Base-by-base conservation (phyloP, 2,329 filamentous ascomycete genomes). In the Hymenoscyphus occultus region DNA sequence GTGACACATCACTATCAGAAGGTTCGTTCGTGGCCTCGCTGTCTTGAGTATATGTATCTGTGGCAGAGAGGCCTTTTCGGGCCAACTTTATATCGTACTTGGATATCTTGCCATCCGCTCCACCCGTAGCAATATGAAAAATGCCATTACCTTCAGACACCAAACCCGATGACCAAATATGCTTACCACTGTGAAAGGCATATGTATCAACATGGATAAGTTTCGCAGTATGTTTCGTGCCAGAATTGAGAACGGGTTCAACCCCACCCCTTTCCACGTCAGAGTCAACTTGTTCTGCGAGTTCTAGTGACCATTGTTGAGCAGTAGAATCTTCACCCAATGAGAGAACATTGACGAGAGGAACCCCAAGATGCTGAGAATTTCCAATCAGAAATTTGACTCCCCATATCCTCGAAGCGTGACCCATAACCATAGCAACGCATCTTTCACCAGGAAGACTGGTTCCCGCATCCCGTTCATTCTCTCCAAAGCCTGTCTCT, bases 381-480 rank as follows among this genome's bases (percentile, higher is more conserved):
- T 62, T 42, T 16, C 51, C 48, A 14, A 58, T 72, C 0, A 87
- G 78, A 69, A 97, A 95, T 63, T 84, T 83, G 9, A 97, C 86
- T 57, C 87, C 85, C 95, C 95, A 99, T 69, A 99, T 96, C 65
- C 95, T 86, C 7, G 94, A 96, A 2, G 84, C 78, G 77, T 99
- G 95, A 0, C 90, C 94, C 90, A 95, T 97, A 1, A 84, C 88
- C 56, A 88, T 86, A 0, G 91, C 90, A 14, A 96, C 72, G 69
- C 78, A 84, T 39, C 82, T 83, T 58, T 76, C 76, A 19, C 77
- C 69, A 14, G 75, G 74, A 42, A 72, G 70, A 22, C 75, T 73
- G 28, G 73, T 72, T 3, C 74, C 69, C 28, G 69, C 69, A 12
- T 60, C 65, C 60, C 75, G 71, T 9, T 59, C 31, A 42, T 77